Evolutionary conservation across 2,329 filamentous ascomycete species (phyloP), one percentile per base, ranked within the genome.

Genomic region (Thielaviopsis musarum): DNA sequence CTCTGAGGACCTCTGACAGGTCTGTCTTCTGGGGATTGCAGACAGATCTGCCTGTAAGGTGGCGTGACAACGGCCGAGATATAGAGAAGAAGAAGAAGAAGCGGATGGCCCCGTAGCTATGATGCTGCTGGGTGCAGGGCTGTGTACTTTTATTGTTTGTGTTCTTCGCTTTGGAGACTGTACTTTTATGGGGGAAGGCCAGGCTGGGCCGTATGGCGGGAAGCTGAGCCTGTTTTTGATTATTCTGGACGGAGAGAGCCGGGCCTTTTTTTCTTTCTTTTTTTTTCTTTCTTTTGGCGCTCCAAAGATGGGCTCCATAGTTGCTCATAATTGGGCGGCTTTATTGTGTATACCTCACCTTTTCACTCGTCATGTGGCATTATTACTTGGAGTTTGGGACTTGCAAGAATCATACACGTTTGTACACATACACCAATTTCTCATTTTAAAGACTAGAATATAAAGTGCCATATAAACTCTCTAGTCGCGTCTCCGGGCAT

Each of bases 131-230:
- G 38, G 38, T n/a, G 17, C 38, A 45, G 26, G 24, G 48, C 28
- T 52, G 56, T 52, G 48, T 58, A 52, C 49, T 56, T 60, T 56
- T 56, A 56, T 51, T 51, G 45, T 59, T 52, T 45, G 22, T 52
- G 24, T 34, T 56, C 53, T 59, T 54, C 6, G n/a, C n/a, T 58
- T 26, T 56, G 45, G 58, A 54, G 58, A 55, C 30, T 59, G 58
- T 59, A 56, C 21, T 52, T 56, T 56, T 59, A 56, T 56, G 26
- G 45, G 13, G 45, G 28, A 10, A 17, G 17, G 38, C 13, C 38
- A 45, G 17, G 10, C 38, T 45, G 13, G 38, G 13, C 17, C 5
- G 15, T n/a, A 3, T 2, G 10, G 38, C 13, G 38, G 15, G 17
- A n/a, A n/a, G 17, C 2, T n/a, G 38, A 45, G 38, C 38, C 38